Base-by-base conservation (phyloP, 1,284 basidiomycete genomes). In the Vanrija sp. region DNA sequence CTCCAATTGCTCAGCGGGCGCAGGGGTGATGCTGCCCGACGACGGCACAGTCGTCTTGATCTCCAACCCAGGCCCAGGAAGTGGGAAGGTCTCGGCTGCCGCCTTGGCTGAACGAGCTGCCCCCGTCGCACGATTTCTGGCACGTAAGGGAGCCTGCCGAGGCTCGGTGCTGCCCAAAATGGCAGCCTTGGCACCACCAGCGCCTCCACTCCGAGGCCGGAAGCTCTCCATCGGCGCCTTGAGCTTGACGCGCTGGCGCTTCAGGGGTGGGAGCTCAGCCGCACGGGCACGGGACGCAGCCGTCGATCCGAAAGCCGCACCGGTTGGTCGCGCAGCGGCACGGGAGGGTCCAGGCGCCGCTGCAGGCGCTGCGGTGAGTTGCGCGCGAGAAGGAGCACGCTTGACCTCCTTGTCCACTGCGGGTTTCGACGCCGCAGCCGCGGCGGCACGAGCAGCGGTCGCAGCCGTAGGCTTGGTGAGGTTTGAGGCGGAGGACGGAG, bases 221-320 rank as follows among this genome's bases (percentile, higher is more conserved):
- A 75, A 75, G 39, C 59, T 65, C 23, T 72, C 71, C 22, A 69
- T 54, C 15, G 72, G 65, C 3, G 71, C 63, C 56, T 72, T 73
- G 19, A 64, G 60, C 36, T 59, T 60, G 20, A 73, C 58, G 25
- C 62, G 67, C 49, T 71, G 70, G 23, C 63, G 62, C 54, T 66
- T 65, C 4, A 57, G 52, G 4, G 67, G 60, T 4, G 68, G 63
- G 4, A 68, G 55, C 9, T 61, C 49, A 15, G 45, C 54, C 20
- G 38, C 45, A 15, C 58, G 58, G 1, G 58, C 58, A 7, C 58
- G 59, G 7, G 59, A 57, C 2, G 59, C 50, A 7, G 56, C 59
- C 0, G 55, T 61, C 1, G 59, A 53, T 8, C 45, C 55, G 10
- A 50, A 48, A 1, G 45, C 50, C 0, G 36, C 41, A 8, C 39